A percentile compares a stretch with the other conserved stretches of the same genome.
Conservation (phyloP, 1,284 basidiomycete genomes). For the Ganoderma resinaceum region DNA sequence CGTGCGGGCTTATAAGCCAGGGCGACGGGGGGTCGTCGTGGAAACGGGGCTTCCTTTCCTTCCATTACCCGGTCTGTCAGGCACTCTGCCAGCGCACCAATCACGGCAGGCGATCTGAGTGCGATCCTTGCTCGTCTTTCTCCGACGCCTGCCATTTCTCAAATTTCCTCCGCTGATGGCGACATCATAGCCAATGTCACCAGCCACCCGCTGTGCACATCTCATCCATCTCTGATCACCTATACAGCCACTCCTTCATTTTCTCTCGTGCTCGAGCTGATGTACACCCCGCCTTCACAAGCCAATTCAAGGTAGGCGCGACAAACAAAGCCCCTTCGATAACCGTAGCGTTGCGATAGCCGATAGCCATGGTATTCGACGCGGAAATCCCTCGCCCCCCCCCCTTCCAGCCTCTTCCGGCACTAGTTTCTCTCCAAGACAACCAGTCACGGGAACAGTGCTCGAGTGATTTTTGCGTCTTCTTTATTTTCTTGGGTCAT, state of each 20-base stretch:
- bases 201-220: neutral
- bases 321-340: neutral
- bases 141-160: slow-evolving; percentile 2
- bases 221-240: slow-evolving; percentile 3
- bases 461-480: neutral
- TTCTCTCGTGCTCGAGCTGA: too few relatives aligned
- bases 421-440: neutral
- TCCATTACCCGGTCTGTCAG: neutral
- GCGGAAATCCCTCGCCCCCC: neutral
- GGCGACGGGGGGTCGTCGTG: slow-evolving; percentile 56
- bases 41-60: slow-evolving; percentile 40
- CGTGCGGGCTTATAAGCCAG: slow-evolving; percentile 18
- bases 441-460: neutral
- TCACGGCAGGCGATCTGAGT: neutral
- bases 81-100: neutral
- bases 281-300: neutral
- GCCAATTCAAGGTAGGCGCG: too few relatives aligned
- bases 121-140: neutral
- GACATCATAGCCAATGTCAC: slow-evolving; percentile 2
- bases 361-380: slow-evolving; percentile 1
- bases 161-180: neutral
- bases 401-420: neutral
- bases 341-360: neutral
- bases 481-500: neutral
- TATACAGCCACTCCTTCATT: neutral